phyloP scores from a whole-genome alignment of 495 filamentous ascomycete genomes.

The Penicillium fimorum region DNA sequence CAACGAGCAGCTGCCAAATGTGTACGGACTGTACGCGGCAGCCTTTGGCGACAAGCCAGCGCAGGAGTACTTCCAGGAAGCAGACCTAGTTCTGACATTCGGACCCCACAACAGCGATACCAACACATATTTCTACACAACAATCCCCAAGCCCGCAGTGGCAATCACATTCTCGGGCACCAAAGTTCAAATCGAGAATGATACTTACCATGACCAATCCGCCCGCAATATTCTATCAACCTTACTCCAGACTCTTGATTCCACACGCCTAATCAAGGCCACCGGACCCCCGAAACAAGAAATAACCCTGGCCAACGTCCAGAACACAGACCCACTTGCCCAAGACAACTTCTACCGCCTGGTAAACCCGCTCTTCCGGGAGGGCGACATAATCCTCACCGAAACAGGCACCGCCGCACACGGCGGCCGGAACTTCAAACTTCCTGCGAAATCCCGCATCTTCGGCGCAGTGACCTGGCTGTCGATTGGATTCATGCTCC shows the following conservation, averaged over 20 bases:
- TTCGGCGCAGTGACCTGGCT: conserved; percentile 42
- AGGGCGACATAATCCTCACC: conserved; percentile 40
- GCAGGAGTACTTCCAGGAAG: conserved; percentile 29
- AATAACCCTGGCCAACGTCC: conserved; percentile 13
- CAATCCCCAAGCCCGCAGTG: conserved; percentile 25
- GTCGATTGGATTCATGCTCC: conserved; percentile 50
- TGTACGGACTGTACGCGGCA: conserved; percentile 38
- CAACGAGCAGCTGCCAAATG: conserved; percentile 35
- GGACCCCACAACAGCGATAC: conserved; percentile 38
- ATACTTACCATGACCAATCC: conserved; percentile 27
- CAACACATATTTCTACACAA: conserved; percentile 35
- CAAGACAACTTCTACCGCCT: conserved; percentile 35
- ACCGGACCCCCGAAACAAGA: conserved; percentile 16
- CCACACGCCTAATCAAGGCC: conserved; percentile 15
- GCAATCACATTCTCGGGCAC: conserved; percentile 31
- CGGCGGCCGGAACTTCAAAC: conserved; percentile 31
- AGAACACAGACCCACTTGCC: conserved; percentile 22
- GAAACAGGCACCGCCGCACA: conserved; percentile 43
- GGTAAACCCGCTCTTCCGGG: conserved; percentile 29
- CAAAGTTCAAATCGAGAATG: conserved; percentile 31
- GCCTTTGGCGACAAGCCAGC: conserved; percentile 22
- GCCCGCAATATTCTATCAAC: conserved; percentile 19
- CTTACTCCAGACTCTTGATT: conserved; percentile 24
- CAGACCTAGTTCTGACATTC: conserved; percentile 36
- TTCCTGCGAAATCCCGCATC: conserved; percentile 30